phyloP scores from a whole-genome alignment of 2,329 filamentous ascomycete species.

The Periglandula ipomoeae region DNA sequence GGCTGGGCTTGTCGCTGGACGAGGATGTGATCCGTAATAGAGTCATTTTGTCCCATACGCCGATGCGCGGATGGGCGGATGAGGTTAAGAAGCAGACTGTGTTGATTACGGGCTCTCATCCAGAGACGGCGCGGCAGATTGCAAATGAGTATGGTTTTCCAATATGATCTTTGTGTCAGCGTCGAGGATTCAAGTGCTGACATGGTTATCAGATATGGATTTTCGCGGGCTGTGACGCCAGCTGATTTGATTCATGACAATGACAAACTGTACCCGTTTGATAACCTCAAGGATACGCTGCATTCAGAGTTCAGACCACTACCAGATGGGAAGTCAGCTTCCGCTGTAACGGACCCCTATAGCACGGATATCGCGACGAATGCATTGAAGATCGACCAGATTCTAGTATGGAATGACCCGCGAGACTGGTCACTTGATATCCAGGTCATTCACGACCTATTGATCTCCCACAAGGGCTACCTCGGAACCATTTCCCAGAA shows the following conservation, averaged over 20 bases:
- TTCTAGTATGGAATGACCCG: constrained; percentile 93
- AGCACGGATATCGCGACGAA: constrained; percentile 25
- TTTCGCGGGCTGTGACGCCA: constrained; percentile 73
- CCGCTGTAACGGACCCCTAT: constrained; percentile 22
- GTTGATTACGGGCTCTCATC: constrained; percentile 63
- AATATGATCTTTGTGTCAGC: constrained; percentile 13
- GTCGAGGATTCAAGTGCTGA: constrained; percentile 1
- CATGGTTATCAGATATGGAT: constrained; percentile 47
- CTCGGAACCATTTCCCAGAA: constrained; percentile 69
- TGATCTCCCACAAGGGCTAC: constrained; percentile 70
- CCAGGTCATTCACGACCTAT: constrained; percentile 73
- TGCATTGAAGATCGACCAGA: constrained; percentile 71
- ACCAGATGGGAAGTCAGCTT: constrained; percentile 24
- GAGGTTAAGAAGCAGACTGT: constrained; percentile 43
- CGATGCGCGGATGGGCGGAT: constrained; percentile 54
- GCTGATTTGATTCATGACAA: constrained; percentile 71
- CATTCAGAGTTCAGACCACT: constrained; percentile 20
- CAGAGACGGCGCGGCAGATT: constrained; percentile 59
- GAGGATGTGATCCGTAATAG: constrained; percentile 25
- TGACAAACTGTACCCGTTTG: constrained; percentile 76
- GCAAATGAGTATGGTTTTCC: constrained; percentile 47
- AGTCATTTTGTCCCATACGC: constrained; percentile 77
- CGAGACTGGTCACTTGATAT: constrained; percentile 91
- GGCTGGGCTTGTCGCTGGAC: constrained; percentile 21
- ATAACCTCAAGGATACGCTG: constrained; percentile 27